Percentiles rank a stretch among this genome's conserved stretches.
phyloP scores from a whole-genome alignment of 2,329 filamentous ascomycete genomes.

The Pseudohalonectria lignicola region DNA sequence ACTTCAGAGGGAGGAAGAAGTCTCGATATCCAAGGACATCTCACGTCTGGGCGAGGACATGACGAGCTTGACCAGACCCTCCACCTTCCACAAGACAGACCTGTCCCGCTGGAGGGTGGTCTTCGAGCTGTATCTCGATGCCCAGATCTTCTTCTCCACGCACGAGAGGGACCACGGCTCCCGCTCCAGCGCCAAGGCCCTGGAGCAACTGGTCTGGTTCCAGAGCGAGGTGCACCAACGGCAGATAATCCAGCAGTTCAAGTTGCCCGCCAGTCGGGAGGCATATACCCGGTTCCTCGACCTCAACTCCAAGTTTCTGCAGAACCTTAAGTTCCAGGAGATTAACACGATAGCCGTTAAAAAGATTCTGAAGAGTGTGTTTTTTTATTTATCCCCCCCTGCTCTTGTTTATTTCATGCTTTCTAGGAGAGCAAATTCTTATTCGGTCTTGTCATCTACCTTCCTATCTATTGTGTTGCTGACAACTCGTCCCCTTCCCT shows the following conservation, averaged over 20 bases:
- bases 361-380: constrained; percentile 76
- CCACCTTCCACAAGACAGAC: constrained; percentile 51
- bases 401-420: too few relatives aligned
- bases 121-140: constrained; percentile 72
- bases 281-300: constrained; percentile 60
- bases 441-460: background rate
- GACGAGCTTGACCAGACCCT: constrained; percentile 51
- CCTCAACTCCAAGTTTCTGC: constrained; percentile 67
- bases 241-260: constrained; percentile 50
- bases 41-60: constrained; percentile 53
- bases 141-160: constrained; percentile 72
- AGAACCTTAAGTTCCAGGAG: constrained; percentile 72
- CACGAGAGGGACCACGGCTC: constrained; percentile 60
- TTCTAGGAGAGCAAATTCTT: too few relatives aligned
- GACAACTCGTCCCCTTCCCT: background rate
- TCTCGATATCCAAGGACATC: constrained; percentile 52
- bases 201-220: constrained; percentile 60
- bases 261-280: constrained; percentile 49
- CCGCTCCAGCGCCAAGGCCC: constrained; percentile 53
- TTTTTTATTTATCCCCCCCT: too few relatives aligned
- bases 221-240: constrained; percentile 53
- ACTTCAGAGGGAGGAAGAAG: constrained; percentile 56
- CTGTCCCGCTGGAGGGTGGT: constrained; percentile 69
- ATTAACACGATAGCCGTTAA: constrained; percentile 67
- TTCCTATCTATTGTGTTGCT: background rate